Percentiles rank a stretch among this genome's conserved stretches.
Conservation (phyloP, 31 red algal species). For the Endocladia muricata region DNA sequence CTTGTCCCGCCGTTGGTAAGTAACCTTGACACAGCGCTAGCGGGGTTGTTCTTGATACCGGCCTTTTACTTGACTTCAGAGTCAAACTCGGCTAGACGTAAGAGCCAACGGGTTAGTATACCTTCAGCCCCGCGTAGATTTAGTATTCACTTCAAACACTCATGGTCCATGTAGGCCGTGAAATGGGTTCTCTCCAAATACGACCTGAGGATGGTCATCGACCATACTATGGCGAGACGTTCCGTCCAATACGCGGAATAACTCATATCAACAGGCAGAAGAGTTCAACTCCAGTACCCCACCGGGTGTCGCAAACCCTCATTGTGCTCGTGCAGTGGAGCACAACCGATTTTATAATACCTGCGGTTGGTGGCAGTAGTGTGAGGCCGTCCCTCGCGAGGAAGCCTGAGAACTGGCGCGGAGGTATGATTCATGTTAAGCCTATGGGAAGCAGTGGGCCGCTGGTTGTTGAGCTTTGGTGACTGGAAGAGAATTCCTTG, state of each 20-base stretch:
- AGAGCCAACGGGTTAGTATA: constrained; percentile 9
- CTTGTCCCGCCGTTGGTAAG: neutral
- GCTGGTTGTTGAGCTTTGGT: neutral
- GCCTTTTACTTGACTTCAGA: neutral
- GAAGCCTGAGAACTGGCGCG: constrained; percentile 11
- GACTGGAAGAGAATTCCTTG: neutral
- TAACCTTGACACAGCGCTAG: constrained; percentile 12
- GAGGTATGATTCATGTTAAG: neutral
- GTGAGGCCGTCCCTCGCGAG: neutral
- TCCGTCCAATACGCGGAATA: constrained; percentile 25
- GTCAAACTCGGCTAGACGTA: constrained; percentile 29
- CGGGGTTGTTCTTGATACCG: constrained; percentile 8
- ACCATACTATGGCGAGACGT: constrained; percentile 19
- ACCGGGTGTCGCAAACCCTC: neutral
- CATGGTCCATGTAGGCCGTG: constrained; percentile 28
- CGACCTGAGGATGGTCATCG: constrained; percentile 6
- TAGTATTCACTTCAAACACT: neutral
- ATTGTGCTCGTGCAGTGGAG: constrained; percentile 8
- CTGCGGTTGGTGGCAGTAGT: constrained; percentile 17
- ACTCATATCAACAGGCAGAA: constrained; percentile 22
- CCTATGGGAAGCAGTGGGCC: neutral
- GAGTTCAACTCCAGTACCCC: constrained; percentile 10
- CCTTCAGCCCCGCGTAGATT: neutral
- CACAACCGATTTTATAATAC: neutral
- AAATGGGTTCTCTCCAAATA: constrained; percentile 14